A percentile compares a stretch with the other conserved stretches of the same genome.
These are phyloP conservation scores for Alternaria consortialis DNA, from an alignment of 2,329 filamentous ascomycete species.

Conservation along the genomic window DNA sequence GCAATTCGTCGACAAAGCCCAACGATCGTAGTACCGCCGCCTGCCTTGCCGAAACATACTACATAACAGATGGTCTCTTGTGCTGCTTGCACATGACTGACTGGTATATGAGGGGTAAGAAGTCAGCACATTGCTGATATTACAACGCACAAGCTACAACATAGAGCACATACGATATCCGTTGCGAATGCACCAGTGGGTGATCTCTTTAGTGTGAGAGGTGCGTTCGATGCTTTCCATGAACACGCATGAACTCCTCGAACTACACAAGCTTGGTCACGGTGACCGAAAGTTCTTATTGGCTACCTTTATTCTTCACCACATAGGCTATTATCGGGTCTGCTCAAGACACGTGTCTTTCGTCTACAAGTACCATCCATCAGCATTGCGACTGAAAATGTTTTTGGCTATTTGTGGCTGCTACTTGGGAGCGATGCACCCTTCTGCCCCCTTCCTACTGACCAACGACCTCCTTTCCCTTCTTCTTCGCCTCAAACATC, in stretches of 20 bases:
- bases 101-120: not conserved
- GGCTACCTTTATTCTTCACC: no score
- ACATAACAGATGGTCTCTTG: not conserved
- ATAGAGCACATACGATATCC: no score
- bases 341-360: not conserved
- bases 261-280: not conserved
- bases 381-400: not conserved
- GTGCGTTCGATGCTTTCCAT: not conserved
- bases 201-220: not conserved
- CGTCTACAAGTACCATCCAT: not conserved
- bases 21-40: not conserved
- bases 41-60: not conserved
- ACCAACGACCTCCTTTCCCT: slow-evolving; percentile 29
- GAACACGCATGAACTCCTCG: not conserved
- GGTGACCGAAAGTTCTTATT: not conserved
- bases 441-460: no score
- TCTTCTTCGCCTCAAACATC: slow-evolving; percentile 46
- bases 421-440: no score
- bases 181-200: not conserved
- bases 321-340: no score
- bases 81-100: not conserved
- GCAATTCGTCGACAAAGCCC: not conserved
- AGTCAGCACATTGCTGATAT: not conserved
- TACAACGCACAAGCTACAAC: not conserved
- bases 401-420: no score